A percentile compares a stretch with the other conserved stretches of the same genome.
phyloP scores from a whole-genome alignment of 495 filamentous ascomycete genomes.

The Penicillium waksmanii region DNA sequence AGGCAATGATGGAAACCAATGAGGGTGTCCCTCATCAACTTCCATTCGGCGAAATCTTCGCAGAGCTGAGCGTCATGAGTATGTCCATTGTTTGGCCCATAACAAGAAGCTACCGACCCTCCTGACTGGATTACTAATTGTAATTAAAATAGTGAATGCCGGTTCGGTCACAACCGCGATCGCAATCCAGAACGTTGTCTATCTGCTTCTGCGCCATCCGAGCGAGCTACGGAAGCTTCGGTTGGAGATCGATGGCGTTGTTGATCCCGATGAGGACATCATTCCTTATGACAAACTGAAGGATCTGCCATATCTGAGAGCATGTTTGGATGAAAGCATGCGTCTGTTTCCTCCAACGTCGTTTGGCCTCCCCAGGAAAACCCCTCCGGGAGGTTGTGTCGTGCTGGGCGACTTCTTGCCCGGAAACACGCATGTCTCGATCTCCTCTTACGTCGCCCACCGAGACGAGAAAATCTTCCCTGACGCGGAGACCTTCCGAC shows the following conservation, averaged over 20 bases:
- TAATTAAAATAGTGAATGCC: neutral
- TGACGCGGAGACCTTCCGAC: constrained; percentile 16
- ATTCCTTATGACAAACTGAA: constrained; percentile 1
- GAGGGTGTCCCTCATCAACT: neutral
- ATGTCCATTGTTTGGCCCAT: too few relatives aligned
- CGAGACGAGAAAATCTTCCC: constrained; percentile 18
- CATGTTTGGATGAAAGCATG: constrained; percentile 10
- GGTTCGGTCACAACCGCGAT: neutral
- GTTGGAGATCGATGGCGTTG: neutral
- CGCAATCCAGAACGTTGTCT: neutral
- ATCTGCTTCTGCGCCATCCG: neutral
- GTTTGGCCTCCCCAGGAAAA: constrained; percentile 27
- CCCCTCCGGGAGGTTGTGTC: constrained; percentile 29
- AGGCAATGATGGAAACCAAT: neutral
- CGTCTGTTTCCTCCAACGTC: constrained; percentile 6
- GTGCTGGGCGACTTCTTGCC: constrained; percentile 33
- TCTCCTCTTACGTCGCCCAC: constrained; percentile 23
- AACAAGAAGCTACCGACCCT: too few relatives aligned
- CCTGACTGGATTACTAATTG: too few relatives aligned
- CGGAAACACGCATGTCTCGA: constrained; percentile 15
- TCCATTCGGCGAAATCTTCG: neutral
- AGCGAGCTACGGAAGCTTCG: neutral
- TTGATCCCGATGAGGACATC: neutral
- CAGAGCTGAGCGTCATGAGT: neutral
- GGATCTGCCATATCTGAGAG: constrained; percentile 4